Conservation (phyloP, 139 green algal genomes). For the Nannochloris sp. region DNA sequence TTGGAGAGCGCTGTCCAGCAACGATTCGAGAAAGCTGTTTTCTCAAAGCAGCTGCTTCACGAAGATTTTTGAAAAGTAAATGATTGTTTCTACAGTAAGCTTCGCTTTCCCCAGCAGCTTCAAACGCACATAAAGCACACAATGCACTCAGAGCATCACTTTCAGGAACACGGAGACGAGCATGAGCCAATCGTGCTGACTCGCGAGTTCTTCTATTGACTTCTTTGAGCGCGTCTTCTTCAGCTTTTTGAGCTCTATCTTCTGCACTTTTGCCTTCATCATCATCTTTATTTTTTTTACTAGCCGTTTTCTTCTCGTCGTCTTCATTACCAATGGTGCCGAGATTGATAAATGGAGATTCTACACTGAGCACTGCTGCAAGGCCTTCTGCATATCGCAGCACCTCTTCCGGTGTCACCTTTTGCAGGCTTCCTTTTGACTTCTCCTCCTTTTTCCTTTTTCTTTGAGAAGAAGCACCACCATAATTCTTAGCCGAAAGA, state of each 20-base stretch:
- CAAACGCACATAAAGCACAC: constrained; percentile 69
- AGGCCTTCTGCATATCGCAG: constrained; percentile 60
- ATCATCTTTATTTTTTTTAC: constrained; percentile 7
- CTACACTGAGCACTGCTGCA: constrained; percentile 74
- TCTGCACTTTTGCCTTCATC: constrained; percentile 8
- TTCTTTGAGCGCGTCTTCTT: too few species aligned
- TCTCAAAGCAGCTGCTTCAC: constrained; percentile 59
- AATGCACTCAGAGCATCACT: constrained; percentile 76
- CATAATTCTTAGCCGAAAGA: not conserved
- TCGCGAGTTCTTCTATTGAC: too few species aligned
- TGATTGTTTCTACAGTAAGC: constrained; percentile 52
- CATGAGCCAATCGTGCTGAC: constrained; percentile 45
- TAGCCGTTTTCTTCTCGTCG: not conserved
- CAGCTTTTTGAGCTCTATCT: constrained; percentile 8
- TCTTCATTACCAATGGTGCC: not conserved
- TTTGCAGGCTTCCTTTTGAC: not conserved
- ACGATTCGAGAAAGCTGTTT: constrained; percentile 54
- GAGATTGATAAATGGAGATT: constrained; percentile 74
- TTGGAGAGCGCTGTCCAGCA: not conserved
- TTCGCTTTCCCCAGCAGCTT: constrained; percentile 29
- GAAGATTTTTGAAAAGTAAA: constrained; percentile 63
- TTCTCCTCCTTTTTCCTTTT: not conserved
- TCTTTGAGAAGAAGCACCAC: too few species aligned
- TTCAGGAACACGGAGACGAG: constrained; percentile 40
- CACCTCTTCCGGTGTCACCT: not conserved